A percentile compares a stretch with the other conserved stretches of the same genome.
These are phyloP conservation scores for Neonectria hederae DNA, from an alignment of 2,329 filamentous ascomycete species.

Conservation along the genomic window DNA sequence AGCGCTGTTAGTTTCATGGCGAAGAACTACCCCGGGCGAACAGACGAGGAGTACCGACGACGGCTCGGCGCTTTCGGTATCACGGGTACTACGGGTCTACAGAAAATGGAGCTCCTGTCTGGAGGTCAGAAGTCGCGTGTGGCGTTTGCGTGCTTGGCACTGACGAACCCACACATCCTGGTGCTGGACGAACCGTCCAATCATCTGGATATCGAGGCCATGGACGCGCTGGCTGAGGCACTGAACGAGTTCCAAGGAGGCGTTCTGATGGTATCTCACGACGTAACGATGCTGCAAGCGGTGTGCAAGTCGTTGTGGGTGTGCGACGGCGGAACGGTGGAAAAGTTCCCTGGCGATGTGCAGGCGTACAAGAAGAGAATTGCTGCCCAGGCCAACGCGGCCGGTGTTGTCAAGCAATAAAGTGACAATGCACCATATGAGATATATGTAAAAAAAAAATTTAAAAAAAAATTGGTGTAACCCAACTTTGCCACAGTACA, in stretches of 20 bases:
- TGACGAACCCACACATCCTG: conserved; percentile 95
- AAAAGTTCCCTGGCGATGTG: conserved; percentile 95
- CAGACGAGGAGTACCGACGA: conserved; percentile 95
- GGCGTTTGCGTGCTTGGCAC: conserved; percentile 93
- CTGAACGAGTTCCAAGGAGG: conserved; percentile 90
- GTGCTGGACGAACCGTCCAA: conserved; percentile 99
- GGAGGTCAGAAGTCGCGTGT: conserved; percentile 99
- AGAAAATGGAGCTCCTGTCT: conserved; percentile 93
- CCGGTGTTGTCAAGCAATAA: conserved; percentile 77
- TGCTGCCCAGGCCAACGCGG: conserved; percentile 84
- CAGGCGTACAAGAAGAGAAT: conserved; percentile 99
- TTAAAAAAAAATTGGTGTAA: no score
- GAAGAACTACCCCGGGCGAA: conserved; percentile 86
- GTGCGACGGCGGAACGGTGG: conserved; percentile 91
- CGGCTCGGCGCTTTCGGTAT: conserved; percentile 90
- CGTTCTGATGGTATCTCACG: conserved; percentile 98
- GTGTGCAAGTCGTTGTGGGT: conserved; percentile 97
- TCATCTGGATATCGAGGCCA: conserved; percentile 98
- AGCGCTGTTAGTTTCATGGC: conserved; percentile 97
- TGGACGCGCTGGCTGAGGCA: conserved; percentile 92
- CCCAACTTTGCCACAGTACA: neutral
- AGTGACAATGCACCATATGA: neutral
- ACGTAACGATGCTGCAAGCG: conserved; percentile 97
- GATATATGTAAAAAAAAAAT: no score
- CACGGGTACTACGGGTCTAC: conserved; percentile 94